Evolutionary conservation across 192 early-diverging fungal genomes (phyloP).

Genomic region (Backusella mclennaniae): DNA sequence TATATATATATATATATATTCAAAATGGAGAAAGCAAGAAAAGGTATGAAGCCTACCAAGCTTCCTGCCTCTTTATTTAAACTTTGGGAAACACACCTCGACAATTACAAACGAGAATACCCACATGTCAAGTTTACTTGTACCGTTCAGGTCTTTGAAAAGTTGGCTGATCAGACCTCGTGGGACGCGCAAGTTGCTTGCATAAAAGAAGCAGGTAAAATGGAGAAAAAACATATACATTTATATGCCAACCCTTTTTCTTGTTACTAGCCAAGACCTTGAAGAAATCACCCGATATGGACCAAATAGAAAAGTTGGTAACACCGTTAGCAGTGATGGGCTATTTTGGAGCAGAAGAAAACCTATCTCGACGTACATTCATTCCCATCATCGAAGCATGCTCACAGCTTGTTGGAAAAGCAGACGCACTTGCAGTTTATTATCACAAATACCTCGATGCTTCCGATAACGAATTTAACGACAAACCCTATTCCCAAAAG

Average conservation of each 20-base stretch:
- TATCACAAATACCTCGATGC: background rate
- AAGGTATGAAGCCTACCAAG: conserved; percentile 13
- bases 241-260: background rate
- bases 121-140: background rate
- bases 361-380: conserved; percentile 32
- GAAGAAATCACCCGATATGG: background rate
- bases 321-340: conserved; percentile 25
- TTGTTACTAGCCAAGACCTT: background rate
- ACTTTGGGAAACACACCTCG: background rate
- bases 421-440: background rate
- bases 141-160: background rate
- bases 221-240: background rate
- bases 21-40: conserved; percentile 14
- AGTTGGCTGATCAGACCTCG: conserved; percentile 12
- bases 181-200: conserved; percentile 34
- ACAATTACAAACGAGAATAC: background rate
- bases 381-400: conserved; percentile 20
- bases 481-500: conserved; percentile 29
- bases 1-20: too few species aligned
- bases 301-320: conserved; percentile 26
- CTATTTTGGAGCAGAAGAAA: conserved; percentile 37
- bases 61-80: conserved; percentile 15
- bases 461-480: background rate
- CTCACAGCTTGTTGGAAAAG: background rate
- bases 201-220: conserved; percentile 29